Percentiles rank a stretch among this genome's conserved stretches.
Conservation (phyloP, 164 flowering plant genomes). For the Kingdonia uniflora region DNA sequence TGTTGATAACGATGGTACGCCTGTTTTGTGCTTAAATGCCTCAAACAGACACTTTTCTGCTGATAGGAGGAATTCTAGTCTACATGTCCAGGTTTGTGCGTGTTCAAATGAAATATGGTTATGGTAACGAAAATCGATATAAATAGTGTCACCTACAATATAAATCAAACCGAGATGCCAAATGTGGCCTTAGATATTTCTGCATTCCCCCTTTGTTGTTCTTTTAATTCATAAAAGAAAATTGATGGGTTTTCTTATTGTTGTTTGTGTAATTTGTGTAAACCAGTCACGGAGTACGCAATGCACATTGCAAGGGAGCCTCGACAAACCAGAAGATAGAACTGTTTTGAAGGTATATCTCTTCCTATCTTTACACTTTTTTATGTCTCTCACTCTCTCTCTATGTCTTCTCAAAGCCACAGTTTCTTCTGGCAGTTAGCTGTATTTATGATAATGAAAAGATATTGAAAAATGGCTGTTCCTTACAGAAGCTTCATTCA, state of each 20-base stretch:
- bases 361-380: no score
- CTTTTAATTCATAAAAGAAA: neutral
- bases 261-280: constrained; percentile 6
- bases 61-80: constrained; percentile 40
- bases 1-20: constrained; percentile 61
- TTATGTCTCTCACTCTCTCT: no score
- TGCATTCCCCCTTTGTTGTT: no score
- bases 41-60: constrained; percentile 16
- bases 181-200: no score
- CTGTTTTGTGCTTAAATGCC: constrained; percentile 51
- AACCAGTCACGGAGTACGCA: constrained; percentile 64
- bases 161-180: no score
- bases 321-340: constrained; percentile 46
- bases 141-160: no score
- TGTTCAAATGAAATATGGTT: neutral
- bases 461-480: constrained; percentile 1
- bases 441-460: no score
- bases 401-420: no score
- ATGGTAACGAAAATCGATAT: no score
- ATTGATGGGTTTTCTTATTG: neutral
- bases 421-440: no score
- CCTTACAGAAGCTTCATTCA: constrained; percentile 39
- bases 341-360: constrained; percentile 32
- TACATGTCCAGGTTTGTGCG: constrained; percentile 72
- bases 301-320: constrained; percentile 66